Base-by-base conservation (phyloP, 176 grass and related monocot species). In the Ampelocalamus luodianensis region DNA sequence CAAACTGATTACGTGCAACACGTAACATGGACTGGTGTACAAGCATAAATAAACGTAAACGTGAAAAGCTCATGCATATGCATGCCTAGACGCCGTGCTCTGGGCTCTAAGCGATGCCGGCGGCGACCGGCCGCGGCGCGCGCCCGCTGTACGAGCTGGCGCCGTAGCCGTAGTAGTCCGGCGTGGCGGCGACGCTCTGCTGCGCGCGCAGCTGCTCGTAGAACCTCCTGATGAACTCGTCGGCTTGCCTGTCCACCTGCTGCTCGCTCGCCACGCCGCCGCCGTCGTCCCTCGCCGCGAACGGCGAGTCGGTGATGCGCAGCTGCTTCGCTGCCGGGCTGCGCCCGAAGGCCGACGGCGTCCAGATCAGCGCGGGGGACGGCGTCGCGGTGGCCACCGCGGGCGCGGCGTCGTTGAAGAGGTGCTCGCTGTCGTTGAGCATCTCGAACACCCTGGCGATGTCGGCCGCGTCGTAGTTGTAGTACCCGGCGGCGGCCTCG, bases 121-220 rank as follows among this genome's bases (percentile, higher is more conserved):
- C 71, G 22, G 82, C 38, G 34, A 7, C 20, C 42, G 81, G 40
- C 3, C 68, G 55, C 26, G 69, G 69, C 12, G 66, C 26, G 20
- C 10, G 42, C 5, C 42, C 56, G 56, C 10, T 23, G 78, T 85
- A 85, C 20, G 77, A 56, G 88, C 82, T 72, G 51, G 60, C 16
- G 64, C 42, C 40, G 77, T 87, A 45, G 59, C 71, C 62, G 78
- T 84, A 39, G 83, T 50, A 87, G 17, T 89, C 83, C 1, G 92
- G 92, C 45, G 92, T 94, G 48, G 92, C 85, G 2, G 92, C 80
- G 43, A 83, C 83, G 48, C 83, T 94, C 78, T 54, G 71, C 72
- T 94, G 92, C 40, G 87, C 87, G 60, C 92, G 89, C 24, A 94
- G 92, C 82, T 94, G 92, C 81, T 94, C 89, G 89, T 94, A 94